Percentiles rank a stretch among this genome's conserved stretches.
Conservation (phyloP, 768 basidiomycete genomes). For the Chalciporus pseudorubinellus region DNA sequence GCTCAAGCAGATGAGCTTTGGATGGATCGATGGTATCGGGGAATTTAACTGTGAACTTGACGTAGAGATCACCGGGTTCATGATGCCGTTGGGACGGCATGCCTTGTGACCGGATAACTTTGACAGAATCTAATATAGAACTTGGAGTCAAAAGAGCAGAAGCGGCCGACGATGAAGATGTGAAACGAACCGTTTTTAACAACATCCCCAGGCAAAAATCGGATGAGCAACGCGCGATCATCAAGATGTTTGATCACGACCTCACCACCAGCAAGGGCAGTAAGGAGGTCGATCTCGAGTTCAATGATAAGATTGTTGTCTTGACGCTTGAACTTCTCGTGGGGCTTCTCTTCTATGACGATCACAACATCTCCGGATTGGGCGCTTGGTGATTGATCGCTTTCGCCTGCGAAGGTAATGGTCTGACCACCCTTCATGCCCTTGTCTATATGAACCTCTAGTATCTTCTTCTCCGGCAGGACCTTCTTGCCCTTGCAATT, state of each 20-base stretch:
- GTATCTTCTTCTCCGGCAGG: constrained; percentile 88
- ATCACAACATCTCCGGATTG: constrained; percentile 94
- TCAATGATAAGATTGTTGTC: constrained; percentile 86
- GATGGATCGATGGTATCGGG: constrained; percentile 74
- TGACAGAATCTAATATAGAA: constrained; percentile 64
- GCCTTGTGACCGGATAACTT: constrained; percentile 91
- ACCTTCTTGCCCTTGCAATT: constrained; percentile 96
- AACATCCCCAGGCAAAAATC: constrained; percentile 84
- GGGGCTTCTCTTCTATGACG: constrained; percentile 89
- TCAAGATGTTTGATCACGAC: constrained; percentile 92
- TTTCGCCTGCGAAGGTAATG: constrained; percentile 85
- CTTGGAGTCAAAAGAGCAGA: background rate
- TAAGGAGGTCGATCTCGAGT: constrained; percentile 89
- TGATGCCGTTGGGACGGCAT: constrained; percentile 99
- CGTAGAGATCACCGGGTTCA: constrained; percentile 89
- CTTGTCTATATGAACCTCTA: constrained; percentile 98
- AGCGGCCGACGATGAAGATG: background rate
- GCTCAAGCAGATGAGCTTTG: constrained; percentile 71
- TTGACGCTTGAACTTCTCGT: constrained; percentile 83
- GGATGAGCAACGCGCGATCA: constrained; percentile 82
- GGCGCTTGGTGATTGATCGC: constrained; percentile 86
- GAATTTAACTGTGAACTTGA: constrained; percentile 86
- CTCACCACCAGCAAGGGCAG: constrained; percentile 88
- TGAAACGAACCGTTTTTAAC: constrained; percentile 80
- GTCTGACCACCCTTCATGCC: constrained; percentile 96